Percentiles rank a stretch among this genome's conserved stretches.
These are phyloP conservation scores for Botrytis medusae DNA, from an alignment of 2,329 filamentous ascomycete species.

Conservation along the genomic window DNA sequence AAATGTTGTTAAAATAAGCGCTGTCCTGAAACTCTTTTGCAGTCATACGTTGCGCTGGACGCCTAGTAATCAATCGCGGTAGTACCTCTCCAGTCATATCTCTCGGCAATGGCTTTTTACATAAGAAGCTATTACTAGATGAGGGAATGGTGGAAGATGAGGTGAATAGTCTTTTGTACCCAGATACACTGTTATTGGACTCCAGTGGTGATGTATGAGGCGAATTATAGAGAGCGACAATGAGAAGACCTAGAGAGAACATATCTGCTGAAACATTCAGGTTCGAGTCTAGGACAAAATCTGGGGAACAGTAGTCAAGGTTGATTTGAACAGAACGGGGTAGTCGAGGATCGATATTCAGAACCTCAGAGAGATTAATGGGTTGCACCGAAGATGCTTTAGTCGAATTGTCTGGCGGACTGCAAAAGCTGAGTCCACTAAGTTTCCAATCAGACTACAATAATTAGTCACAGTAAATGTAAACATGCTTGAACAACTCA, in stretches of 20 bases:
- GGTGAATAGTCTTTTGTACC: slow-evolving; percentile 82
- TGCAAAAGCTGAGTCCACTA: slow-evolving; percentile 87
- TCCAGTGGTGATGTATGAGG: slow-evolving; percentile 87
- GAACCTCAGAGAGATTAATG: slow-evolving; percentile 77
- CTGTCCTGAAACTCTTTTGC: slow-evolving; percentile 92
- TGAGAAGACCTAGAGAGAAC: slow-evolving; percentile 88
- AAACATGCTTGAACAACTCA: slow-evolving; percentile 41
- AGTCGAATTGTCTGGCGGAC: slow-evolving; percentile 73
- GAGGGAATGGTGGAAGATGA: slow-evolving; percentile 78
- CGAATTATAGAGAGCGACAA: slow-evolving; percentile 90
- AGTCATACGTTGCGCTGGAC: slow-evolving; percentile 82
- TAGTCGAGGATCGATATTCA: slow-evolving; percentile 82
- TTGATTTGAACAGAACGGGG: slow-evolving; percentile 83
- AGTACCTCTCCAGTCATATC: slow-evolving; percentile 75
- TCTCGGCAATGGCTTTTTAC: slow-evolving; percentile 73
- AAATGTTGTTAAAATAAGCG: slow-evolving; percentile 93
- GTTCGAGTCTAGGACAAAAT: slow-evolving; percentile 90
- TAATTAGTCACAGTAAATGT: slow-evolving; percentile 36
- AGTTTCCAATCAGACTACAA: slow-evolving; percentile 94
- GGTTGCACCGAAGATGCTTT: slow-evolving; percentile 74
- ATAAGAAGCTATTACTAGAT: slow-evolving; percentile 79
- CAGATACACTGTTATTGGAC: slow-evolving; percentile 73
- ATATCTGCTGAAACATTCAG: slow-evolving; percentile 83
- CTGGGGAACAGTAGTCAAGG: slow-evolving; percentile 90
- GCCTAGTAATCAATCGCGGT: slow-evolving; percentile 80